Evolutionary conservation across 2,329 filamentous ascomycete genomes (phyloP).

Genomic region (Zasmidium cellare): DNA sequence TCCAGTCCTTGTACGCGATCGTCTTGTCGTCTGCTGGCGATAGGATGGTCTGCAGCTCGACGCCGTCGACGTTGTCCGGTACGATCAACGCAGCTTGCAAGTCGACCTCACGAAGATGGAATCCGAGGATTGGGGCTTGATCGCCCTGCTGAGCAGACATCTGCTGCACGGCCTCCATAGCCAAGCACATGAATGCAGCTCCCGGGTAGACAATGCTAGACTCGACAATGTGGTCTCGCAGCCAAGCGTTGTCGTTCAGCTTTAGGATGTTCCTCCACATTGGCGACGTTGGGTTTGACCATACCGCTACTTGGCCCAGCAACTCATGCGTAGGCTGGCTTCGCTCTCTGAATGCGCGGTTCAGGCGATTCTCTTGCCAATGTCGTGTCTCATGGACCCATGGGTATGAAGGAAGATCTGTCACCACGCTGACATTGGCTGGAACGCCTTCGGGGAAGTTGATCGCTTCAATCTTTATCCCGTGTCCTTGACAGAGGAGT

Average conservation of each 20-base stretch:
- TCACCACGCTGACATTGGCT: slow-evolving; percentile 1
- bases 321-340: slow-evolving; percentile 7
- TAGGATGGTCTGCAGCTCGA: slow-evolving; percentile 2
- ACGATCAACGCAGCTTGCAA: slow-evolving; percentile 6
- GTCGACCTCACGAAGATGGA: slow-evolving; percentile 13
- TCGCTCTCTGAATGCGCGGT: slow-evolving; percentile 8
- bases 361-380: slow-evolving; percentile 15
- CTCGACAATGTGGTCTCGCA: slow-evolving; percentile 15
- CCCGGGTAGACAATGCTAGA: slow-evolving; percentile 11
- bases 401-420: slow-evolving; percentile 14
- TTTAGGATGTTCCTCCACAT: slow-evolving; percentile 16
- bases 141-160: slow-evolving; percentile 18
- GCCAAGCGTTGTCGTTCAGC: slow-evolving; percentile 12
- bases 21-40: no score
- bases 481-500: no score
- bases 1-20: no score
- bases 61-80: slow-evolving; percentile 7
- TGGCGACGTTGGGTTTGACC: not conserved
- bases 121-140: slow-evolving; percentile 6
- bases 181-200: slow-evolving; percentile 14
- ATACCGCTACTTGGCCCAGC: slow-evolving; percentile 8
- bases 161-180: slow-evolving; percentile 14
- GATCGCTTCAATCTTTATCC: no score
- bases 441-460: not conserved
- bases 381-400: slow-evolving; percentile 10